Evolutionary conservation across 2,329 filamentous ascomycete genomes (phyloP).

Genomic region (Colletotrichum horii): DNA sequence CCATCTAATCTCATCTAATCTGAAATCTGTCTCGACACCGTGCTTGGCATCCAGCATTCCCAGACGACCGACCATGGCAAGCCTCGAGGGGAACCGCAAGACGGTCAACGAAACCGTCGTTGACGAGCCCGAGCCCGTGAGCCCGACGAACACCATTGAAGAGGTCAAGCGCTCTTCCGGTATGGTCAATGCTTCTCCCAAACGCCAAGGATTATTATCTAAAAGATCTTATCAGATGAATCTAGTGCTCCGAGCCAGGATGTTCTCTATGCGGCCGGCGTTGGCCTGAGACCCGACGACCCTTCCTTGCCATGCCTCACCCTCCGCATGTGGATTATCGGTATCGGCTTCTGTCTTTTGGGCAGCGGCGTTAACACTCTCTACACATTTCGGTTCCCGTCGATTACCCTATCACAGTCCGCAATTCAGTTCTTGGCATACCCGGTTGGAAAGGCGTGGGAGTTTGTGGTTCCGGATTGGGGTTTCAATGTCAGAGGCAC

Average conservation of each 20-base stretch:
- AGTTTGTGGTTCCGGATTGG: conserved; percentile 35
- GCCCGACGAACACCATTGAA: neutral
- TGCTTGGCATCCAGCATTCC: neutral
- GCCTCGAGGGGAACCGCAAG: neutral
- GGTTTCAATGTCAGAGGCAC: conserved; percentile 28
- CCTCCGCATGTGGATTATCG: conserved; percentile 43
- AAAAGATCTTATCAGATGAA: conserved; percentile 7
- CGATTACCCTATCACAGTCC: conserved; percentile 36
- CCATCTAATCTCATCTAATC: conserved; percentile 19
- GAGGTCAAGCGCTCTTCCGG: conserved; percentile 1
- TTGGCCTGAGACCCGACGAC: conserved; percentile 32
- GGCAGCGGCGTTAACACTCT: conserved; percentile 45
- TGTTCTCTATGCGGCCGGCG: conserved; percentile 33
- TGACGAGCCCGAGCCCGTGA: neutral
- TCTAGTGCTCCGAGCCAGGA: conserved; percentile 19
- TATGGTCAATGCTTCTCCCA: neutral
- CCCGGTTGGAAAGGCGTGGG: conserved; percentile 45
- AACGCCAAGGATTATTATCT: neutral
- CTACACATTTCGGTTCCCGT: conserved; percentile 41
- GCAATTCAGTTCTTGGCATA: conserved; percentile 48
- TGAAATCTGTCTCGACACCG: neutral
- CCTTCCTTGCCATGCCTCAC: conserved; percentile 37
- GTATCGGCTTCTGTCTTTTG: conserved; percentile 39
- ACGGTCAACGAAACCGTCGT: neutral
- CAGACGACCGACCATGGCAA: neutral